These are phyloP conservation scores for Fonsecaea multimorphosa DNA, from an alignment of 2,329 filamentous ascomycete species.

Conservation along the genomic window DNA sequence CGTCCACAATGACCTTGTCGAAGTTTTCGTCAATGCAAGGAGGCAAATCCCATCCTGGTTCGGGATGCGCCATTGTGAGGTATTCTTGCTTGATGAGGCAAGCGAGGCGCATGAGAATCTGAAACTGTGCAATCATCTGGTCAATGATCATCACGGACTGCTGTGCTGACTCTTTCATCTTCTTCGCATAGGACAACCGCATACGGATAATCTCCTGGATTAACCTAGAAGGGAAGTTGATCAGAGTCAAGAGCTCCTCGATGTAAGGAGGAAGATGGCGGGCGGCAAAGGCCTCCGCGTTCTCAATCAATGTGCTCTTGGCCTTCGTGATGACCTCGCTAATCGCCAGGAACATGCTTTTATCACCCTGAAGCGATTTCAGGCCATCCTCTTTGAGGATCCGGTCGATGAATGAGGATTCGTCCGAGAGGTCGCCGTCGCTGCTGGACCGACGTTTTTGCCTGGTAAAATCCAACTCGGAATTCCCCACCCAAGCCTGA, in stretches of 20 bases:
- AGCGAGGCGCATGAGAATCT: slow-evolving; percentile 87
- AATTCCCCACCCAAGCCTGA: slow-evolving; percentile 96
- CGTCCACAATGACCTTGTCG: slow-evolving; percentile 87
- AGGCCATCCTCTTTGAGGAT: slow-evolving; percentile 95
- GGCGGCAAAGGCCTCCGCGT: slow-evolving; percentile 81
- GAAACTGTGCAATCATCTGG: slow-evolving; percentile 97
- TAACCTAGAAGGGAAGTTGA: slow-evolving; percentile 94
- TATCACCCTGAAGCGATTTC: slow-evolving; percentile 81
- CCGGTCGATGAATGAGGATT: slow-evolving; percentile 91
- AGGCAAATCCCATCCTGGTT: slow-evolving; percentile 92
- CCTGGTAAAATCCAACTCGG: slow-evolving; percentile 88
- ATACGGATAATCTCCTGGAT: slow-evolving; percentile 97
- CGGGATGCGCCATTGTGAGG: slow-evolving; percentile 78
- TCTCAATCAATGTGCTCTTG: slow-evolving; percentile 86
- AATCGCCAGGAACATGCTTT: slow-evolving; percentile 84
- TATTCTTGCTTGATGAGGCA: slow-evolving; percentile 93
- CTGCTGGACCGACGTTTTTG: slow-evolving; percentile 71
- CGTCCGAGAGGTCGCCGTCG: slow-evolving; percentile 78
- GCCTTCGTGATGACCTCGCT: slow-evolving; percentile 89
- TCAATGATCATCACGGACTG: slow-evolving; percentile 94
- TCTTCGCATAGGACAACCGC: slow-evolving; percentile 86
- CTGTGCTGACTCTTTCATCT: slow-evolving; percentile 92
- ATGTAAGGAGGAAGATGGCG: slow-evolving; percentile 95
- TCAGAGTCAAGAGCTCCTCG: slow-evolving; percentile 90
- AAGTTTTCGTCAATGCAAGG: slow-evolving; percentile 97